Conservation (phyloP, 83 land plant species). For the Picea engelmannii region DNA sequence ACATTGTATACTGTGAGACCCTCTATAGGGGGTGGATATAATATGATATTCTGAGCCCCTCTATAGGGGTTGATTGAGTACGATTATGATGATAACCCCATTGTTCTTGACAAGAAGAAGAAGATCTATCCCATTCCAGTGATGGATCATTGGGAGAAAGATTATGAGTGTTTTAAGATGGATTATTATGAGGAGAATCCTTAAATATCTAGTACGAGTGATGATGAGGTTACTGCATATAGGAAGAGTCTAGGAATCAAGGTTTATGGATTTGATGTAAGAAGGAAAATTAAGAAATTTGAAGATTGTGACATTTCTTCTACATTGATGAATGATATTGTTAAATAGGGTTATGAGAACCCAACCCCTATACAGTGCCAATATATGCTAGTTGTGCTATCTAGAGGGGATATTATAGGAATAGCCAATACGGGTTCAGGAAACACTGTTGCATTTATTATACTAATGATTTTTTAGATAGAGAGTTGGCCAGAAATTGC, state of each 20-base stretch:
- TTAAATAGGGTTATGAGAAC: slow-evolving; percentile 91
- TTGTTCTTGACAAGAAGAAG: slow-evolving; percentile 67
- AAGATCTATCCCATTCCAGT: slow-evolving; percentile 90
- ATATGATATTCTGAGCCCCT: too few relatives aligned
- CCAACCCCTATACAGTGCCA: slow-evolving; percentile 98
- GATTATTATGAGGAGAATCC: slow-evolving; percentile 92
- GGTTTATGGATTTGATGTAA: slow-evolving; percentile 94
- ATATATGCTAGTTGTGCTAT: slow-evolving; percentile 68
- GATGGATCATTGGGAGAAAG: slow-evolving; percentile 76
- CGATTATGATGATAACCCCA: slow-evolving; percentile 92
- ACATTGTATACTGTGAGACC: too few relatives aligned
- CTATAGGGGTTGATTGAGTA: slow-evolving; percentile 91
- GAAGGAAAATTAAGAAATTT: slow-evolving; percentile 78
- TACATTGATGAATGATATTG: slow-evolving; percentile 72
- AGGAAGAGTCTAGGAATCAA: slow-evolving; percentile 76
- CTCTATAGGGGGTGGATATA: too few relatives aligned
- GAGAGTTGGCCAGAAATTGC: slow-evolving; percentile 94
- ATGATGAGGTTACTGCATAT: slow-evolving; percentile 78
- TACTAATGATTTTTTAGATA: slow-evolving; percentile 98
- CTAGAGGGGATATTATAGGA: slow-evolving; percentile 94
- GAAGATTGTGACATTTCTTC: slow-evolving; percentile 87
- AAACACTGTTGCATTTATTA: slow-evolving; percentile 95
- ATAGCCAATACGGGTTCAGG: slow-evolving; percentile 99
- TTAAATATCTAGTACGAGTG: slow-evolving; percentile 92
- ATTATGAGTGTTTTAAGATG: slow-evolving; percentile 82